Percentiles rank a stretch among this genome's conserved stretches.
These are phyloP conservation scores for Trichoderma hamatum DNA, from an alignment of 2,329 filamentous ascomycete species.

Conservation along the genomic window DNA sequence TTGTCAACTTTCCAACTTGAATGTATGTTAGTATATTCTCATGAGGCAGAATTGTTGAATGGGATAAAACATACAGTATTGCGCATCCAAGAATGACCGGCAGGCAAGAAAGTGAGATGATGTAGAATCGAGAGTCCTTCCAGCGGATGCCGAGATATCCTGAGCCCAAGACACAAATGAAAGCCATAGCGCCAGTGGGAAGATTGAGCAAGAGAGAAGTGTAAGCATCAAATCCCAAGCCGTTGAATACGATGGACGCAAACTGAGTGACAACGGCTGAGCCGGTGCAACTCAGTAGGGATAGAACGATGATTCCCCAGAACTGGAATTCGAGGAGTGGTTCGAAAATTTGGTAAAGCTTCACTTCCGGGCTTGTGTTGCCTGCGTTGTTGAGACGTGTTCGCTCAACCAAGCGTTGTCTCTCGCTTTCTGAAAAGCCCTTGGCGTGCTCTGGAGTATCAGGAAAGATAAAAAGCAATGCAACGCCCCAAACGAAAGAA, in stretches of 20 bases:
- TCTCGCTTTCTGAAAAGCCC: neutral
- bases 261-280: slow-evolving; percentile 2
- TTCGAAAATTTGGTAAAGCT: neutral
- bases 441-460: neutral
- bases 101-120: neutral
- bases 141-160: neutral
- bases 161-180: neutral
- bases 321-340: neutral
- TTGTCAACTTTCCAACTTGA: neutral
- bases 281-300: neutral
- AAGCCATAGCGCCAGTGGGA: neutral
- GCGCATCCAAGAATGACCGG: neutral
- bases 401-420: neutral
- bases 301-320: neutral
- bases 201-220: neutral
- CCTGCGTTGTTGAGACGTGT: neutral
- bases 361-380: neutral
- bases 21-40: neutral
- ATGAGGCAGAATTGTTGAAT: neutral
- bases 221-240: neutral
- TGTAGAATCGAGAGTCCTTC: neutral
- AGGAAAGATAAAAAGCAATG: neutral
- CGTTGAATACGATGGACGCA: neutral
- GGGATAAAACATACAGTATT: neutral
- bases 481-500: neutral